Percentiles rank a stretch among this genome's conserved stretches.
Evolutionary conservation across 306 rosid genomes (phyloP).

Genomic region (Glycine latifolia): DNA sequence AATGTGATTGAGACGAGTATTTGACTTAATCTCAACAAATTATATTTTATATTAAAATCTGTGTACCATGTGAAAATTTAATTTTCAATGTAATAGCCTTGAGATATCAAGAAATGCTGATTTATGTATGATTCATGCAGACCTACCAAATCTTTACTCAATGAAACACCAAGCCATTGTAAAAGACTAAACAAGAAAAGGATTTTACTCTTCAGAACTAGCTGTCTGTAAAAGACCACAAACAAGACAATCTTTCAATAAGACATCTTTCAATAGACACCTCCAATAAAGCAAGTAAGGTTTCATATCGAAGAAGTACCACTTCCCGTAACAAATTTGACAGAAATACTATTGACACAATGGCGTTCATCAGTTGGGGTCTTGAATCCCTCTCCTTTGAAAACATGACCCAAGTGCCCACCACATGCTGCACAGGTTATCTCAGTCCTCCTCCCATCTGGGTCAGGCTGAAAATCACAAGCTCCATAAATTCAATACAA

Average conservation of each 20-base stretch:
- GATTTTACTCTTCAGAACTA: neutral
- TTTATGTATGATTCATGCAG: no score
- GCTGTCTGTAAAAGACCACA: neutral
- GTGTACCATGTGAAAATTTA: no score
- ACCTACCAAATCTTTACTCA: no score
- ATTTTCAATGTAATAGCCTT: no score
- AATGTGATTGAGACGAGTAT: neutral
- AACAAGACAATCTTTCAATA: neutral
- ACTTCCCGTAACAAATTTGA: constrained; percentile 64
- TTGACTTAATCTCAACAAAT: no score
- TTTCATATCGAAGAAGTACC: constrained; percentile 52
- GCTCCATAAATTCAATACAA: constrained; percentile 7
- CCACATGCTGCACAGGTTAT: constrained; percentile 91
- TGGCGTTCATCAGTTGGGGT: constrained; percentile 90
- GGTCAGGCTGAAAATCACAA: constrained; percentile 68
- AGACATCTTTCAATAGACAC: no score
- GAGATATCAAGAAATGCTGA: no score
- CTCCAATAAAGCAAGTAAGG: neutral
- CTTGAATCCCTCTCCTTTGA: constrained; percentile 82
- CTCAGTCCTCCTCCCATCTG: constrained; percentile 92
- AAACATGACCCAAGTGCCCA: constrained; percentile 86
- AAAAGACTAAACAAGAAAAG: neutral
- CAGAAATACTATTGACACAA: constrained; percentile 85
- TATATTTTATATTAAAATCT: no score
- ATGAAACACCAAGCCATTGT: neutral